Evolutionary conservation across 2,329 filamentous ascomycete species (phyloP), one percentile per base, ranked within the genome.

Genomic region (Epichloe typhina): DNA sequence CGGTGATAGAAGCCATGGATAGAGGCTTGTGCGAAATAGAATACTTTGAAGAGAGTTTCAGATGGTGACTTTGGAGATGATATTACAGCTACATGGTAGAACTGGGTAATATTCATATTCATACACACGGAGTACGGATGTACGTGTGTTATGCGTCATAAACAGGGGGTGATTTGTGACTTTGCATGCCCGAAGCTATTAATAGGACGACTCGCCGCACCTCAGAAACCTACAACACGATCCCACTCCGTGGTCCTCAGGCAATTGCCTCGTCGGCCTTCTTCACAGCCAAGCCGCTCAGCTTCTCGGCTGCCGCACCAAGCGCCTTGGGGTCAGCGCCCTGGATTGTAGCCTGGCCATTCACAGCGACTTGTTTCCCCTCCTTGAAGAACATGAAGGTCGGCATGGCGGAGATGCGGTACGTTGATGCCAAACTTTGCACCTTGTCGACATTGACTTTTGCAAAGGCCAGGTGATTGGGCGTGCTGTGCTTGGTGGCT

Each of bases 381-480:
- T 84, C 71, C 77, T 90, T 89, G 81, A 91, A 95, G 66, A 95
- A 72, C 52, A 87, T 61, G 70, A 97, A 96, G 11, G 89, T 95
- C 47, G 91, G 91, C 91, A 97, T 96, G 67, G 90, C 88, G 61
- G 85, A 82, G 67, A 97, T 79, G 58, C 79, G 78, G 59, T 93
- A 83, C 61, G 88, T 80, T 60, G 82, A 75, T 23, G 88, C 58
- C 33, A 61, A 46, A 52, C 15, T 50, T 12, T 60, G 54, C n/a
- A 62, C 48, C 17, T 50, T 55, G 50, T 59, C 50, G 51, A 64
- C 56, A 9, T 65, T 57, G n/a, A 50, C 52, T 13, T 54, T 51
- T 4, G 53, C 46, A 47, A 60, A 55, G 26, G 51, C 38, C 15
- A 64, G 50, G 26, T 57, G 55, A 39, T 55, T 49, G 40, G 56